phyloP scores from a whole-genome alignment of 176 grass and related monocot species.

The Tillandsia leiboldiana region DNA sequence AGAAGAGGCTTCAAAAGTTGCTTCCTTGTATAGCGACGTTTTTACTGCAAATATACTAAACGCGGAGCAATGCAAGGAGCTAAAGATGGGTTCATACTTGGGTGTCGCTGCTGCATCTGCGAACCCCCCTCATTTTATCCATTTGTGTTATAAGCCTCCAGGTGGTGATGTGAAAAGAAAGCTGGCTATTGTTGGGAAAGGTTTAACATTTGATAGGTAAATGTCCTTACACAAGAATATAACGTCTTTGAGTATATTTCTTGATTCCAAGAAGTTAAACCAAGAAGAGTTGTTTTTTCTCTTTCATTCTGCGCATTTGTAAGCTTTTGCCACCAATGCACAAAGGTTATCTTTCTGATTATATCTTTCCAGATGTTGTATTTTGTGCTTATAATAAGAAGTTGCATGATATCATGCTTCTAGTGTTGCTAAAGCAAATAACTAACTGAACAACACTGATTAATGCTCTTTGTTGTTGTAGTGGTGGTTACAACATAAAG shows the following conservation, averaged over 20 bases:
- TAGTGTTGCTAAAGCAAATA: not conserved
- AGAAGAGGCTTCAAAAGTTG: slow-evolving; percentile 84
- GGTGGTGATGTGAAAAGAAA: slow-evolving; percentile 77
- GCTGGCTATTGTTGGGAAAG: slow-evolving; percentile 95
- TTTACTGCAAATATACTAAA: slow-evolving; percentile 85
- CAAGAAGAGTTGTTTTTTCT: not conserved
- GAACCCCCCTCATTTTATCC: slow-evolving; percentile 85
- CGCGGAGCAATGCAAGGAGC: slow-evolving; percentile 67
- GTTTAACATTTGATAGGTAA: slow-evolving; percentile 96
- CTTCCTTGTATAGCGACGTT: slow-evolving; percentile 64
- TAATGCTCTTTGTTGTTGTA: slow-evolving; percentile 22
- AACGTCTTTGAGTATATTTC: too few relatives aligned
- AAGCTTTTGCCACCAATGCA: not conserved
- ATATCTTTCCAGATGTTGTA: not conserved
- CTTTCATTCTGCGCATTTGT: not conserved
- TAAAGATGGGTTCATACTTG: slow-evolving; percentile 99
- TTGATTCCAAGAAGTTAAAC: too few relatives aligned
- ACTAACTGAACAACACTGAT: not conserved
- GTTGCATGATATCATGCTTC: not conserved
- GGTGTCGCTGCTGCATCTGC: slow-evolving; percentile 86
- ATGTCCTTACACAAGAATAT: not conserved
- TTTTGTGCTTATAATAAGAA: not conserved
- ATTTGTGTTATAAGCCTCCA: slow-evolving; percentile 83
- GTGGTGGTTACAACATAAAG: slow-evolving; percentile 99
- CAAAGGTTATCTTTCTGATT: not conserved